These are phyloP conservation scores for Penicillium frequentans DNA, from an alignment of 2,329 filamentous ascomycete genomes.

Conservation along the genomic window DNA sequence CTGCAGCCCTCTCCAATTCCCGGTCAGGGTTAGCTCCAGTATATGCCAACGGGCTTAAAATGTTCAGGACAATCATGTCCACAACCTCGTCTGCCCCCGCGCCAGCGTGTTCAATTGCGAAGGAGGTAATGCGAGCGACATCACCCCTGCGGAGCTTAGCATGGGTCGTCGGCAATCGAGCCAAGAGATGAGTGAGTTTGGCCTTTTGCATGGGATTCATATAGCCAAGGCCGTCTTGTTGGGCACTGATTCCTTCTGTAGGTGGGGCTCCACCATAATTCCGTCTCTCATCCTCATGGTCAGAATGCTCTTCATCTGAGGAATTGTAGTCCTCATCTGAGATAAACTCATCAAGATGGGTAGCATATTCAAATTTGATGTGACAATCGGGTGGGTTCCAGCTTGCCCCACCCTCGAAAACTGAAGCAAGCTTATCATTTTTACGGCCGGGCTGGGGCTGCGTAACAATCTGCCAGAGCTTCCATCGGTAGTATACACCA, in stretches of 20 bases:
- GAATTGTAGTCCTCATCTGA: slow-evolving; percentile 85
- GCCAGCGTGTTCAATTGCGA: slow-evolving; percentile 84
- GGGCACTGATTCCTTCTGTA: slow-evolving; percentile 37
- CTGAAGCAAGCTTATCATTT: slow-evolving; percentile 13
- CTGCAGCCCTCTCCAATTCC: slow-evolving; percentile 30
- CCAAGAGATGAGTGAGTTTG: slow-evolving; percentile 79
- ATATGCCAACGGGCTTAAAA: slow-evolving; percentile 72
- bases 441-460: slow-evolving; percentile 56
- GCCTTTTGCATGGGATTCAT: slow-evolving; percentile 82
- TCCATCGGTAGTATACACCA: slow-evolving; percentile 90
- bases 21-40: slow-evolving; percentile 66
- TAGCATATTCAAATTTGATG: slow-evolving; percentile 79
- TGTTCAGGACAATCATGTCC: slow-evolving; percentile 80
- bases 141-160: slow-evolving; percentile 78
- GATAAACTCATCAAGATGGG: slow-evolving; percentile 73
- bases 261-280: slow-evolving; percentile 44
- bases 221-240: slow-evolving; percentile 59
- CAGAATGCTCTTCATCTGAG: slow-evolving; percentile 74
- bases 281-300: slow-evolving; percentile 45
- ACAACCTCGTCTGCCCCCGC: slow-evolving; percentile 87
- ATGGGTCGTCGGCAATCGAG: slow-evolving; percentile 74
- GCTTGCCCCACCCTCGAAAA: slow-evolving; percentile 74
- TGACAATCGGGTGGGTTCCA: slow-evolving; percentile 75
- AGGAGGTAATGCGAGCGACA: slow-evolving; percentile 79
- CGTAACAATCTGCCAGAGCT: slow-evolving; percentile 82